phyloP scores from a whole-genome alignment of 768 basidiomycete genomes.

The Phanerochaete carnosa region DNA sequence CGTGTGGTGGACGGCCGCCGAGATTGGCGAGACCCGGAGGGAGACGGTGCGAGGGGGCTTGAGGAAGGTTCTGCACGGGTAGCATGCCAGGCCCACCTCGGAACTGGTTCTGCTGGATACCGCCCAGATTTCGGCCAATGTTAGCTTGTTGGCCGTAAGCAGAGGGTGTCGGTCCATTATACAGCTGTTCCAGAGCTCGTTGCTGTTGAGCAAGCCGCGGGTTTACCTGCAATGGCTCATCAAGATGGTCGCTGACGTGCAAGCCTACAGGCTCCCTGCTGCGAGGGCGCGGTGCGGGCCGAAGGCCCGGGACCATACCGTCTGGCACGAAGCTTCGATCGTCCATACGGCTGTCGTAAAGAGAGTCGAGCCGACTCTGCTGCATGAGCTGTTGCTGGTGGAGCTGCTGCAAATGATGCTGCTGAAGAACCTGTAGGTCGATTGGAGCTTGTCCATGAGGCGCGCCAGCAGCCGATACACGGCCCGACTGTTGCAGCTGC shows the following conservation, averaged over 20 bases:
- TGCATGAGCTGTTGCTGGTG: slow-evolving; percentile 33
- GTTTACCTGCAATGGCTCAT: slow-evolving; percentile 61
- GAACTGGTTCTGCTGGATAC: slow-evolving; percentile 49
- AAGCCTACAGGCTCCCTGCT: slow-evolving; percentile 51
- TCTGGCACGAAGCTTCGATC: slow-evolving; percentile 80
- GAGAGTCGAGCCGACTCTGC: slow-evolving; percentile 55
- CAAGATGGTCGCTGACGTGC: slow-evolving; percentile 53
- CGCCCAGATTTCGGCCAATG: slow-evolving; percentile 46
- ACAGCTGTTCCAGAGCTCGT: slow-evolving; percentile 52
- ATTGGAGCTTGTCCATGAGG: slow-evolving; percentile 23
- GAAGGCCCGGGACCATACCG: slow-evolving; percentile 82
- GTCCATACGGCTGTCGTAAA: slow-evolving; percentile 73
- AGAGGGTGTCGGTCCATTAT: slow-evolving; percentile 44
- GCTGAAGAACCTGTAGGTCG: slow-evolving; percentile 38
- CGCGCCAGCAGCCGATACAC: slow-evolving; percentile 21
- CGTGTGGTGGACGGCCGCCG: slow-evolving; percentile 79
- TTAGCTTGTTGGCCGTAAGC: slow-evolving; percentile 46
- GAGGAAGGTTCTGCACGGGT: slow-evolving; percentile 25
- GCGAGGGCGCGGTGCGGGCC: slow-evolving; percentile 56
- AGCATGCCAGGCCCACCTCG: background rate
- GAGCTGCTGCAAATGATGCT: slow-evolving; percentile 39
- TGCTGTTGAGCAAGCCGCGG: slow-evolving; percentile 53
- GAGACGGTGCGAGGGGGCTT: slow-evolving; percentile 47
- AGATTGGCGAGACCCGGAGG: slow-evolving; percentile 82
- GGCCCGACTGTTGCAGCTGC: slow-evolving; percentile 19